These are phyloP conservation scores for Yamadazyma oceani DNA, from an alignment of 1,139 yeast genomes.

Conservation along the genomic window DNA sequence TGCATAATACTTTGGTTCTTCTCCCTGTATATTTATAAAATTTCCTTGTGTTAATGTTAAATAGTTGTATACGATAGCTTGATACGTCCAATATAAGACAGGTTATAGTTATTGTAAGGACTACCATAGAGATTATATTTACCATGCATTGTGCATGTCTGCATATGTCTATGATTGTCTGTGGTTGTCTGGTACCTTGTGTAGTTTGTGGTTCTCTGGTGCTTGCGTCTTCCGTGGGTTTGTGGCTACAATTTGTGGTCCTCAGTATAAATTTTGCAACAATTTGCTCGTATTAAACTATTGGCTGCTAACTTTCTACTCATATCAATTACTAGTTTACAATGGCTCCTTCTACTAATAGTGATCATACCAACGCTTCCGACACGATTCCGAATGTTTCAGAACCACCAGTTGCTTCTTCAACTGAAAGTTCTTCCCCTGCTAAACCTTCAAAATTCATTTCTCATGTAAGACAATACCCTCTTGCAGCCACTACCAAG, in stretches of 20 bases:
- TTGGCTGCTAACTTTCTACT: background rate
- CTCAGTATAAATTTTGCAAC: conserved; percentile 8
- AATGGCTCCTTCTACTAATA: background rate
- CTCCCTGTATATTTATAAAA: background rate
- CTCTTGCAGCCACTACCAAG: conserved; percentile 12
- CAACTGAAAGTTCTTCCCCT: background rate
- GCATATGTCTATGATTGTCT: too few species aligned
- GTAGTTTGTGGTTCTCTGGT: too few species aligned
- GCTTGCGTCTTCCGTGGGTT: too few species aligned
- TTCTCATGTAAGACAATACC: conserved; percentile 17
- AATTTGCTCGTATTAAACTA: conserved; percentile 1
- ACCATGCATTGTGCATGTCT: too few species aligned
- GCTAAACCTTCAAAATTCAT: conserved; percentile 9
- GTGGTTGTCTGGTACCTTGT: too few species aligned
- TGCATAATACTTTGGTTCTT: background rate
- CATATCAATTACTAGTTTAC: background rate
- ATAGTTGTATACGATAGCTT: conserved; percentile 1
- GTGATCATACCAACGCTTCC: too few species aligned
- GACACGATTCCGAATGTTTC: background rate
- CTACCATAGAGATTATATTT: too few species aligned
- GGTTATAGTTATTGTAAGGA: too few species aligned
- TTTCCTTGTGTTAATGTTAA: background rate
- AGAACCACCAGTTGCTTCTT: background rate
- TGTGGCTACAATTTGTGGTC: too few species aligned
- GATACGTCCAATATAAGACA: conserved; percentile 1